Base-by-base conservation (phyloP, 2,329 filamentous ascomycete genomes). In the Diplodia intermedia region DNA sequence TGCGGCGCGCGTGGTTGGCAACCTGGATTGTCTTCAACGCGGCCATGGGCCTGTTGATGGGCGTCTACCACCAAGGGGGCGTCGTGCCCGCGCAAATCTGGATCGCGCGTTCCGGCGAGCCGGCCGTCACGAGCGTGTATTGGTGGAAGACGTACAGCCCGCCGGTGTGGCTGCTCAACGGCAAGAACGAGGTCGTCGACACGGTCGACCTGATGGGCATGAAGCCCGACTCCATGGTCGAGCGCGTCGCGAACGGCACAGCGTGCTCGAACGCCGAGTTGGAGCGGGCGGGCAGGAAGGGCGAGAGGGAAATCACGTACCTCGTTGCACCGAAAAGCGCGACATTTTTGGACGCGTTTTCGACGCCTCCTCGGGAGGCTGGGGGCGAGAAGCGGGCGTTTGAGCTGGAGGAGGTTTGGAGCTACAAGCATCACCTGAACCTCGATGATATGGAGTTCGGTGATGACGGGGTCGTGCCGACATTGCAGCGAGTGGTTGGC, bases 131-230 rank as follows among this genome's bases (percentile, higher is more conserved):
- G 5, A 85, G 90, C 40, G 90, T 89, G 3, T 84, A 91, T 62
- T 94, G 91, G 91, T 94, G 91, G 91, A 94, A 93, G 77, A 94
- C 91, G 1, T 94, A 94, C 76, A 91, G 89, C 76, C 91, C 91
- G 20, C 91, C 91, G 0, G 89, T 90, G 43, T 94, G 91, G 91
- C 84, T 94, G 23, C 82, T 94, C 7, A 90, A 93, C 71, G 89
- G 90, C 66, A 91, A 91, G 78, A 93, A 91, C 71, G 86, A 89
- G 71, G 84, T 91, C 11, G 79, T 93, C n/a, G 84, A 81, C 36
- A 94, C 91, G 1, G 83, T 84, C 69, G 91, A 94, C 74, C 82
- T 93, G 23, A 93, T 93, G 88, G 90, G 91, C 4, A 86, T 91
- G 79, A 82, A 86, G 49, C 88, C 88, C 7, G 82, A 85, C 2